Base-by-base conservation (phyloP, 2,329 filamentous ascomycete genomes). In the Ustilaginoidea virens region DNA sequence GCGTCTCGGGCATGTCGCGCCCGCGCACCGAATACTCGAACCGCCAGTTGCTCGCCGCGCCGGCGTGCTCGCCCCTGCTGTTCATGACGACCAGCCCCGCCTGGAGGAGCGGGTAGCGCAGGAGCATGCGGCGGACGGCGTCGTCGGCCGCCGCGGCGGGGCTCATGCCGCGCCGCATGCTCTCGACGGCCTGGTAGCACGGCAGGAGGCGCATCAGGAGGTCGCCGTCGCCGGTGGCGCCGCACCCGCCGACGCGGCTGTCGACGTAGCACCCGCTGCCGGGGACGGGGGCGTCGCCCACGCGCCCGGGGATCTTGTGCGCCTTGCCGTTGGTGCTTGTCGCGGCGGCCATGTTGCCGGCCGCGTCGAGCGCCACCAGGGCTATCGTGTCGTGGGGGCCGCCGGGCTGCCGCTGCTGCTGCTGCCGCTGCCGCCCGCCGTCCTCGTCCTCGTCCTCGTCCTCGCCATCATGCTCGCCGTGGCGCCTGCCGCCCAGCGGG, bases 121-220 rank as follows among this genome's bases (percentile, higher is more conserved):
- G 40, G 8, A 65, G 25, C 59, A 69, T 69, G 11, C 66, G 49
- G 1, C 40, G 31, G 0, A 69, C 62, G 0, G 56, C 62, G 31
- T 70, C 62, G 26, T 63, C 54, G 0, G 66, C 66, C 0, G 66
- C 65, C 18, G 56, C 51, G 4, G 41, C 47, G 0, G 66, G 62
- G 0, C 44, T 44, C 55, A 69, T 57, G 2, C 65, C 65, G 2
- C 41, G 45, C 8, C 66, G 50, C 42, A 70, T 34, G 33, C 51
- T 67, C 48, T 70, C 66, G 1, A 70, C 58, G 1, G 65, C 66
- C 39, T 69, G 66, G 38, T 69, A 69, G 40, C 66, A 70, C 0
- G 66, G 66, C 15, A 69, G 41, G 36, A 69, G 67, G 4, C 64
- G 55, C 58, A 68, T 64, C 63, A 69, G 67, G 33, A 69, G 45